Evolutionary conservation across 805 yeast genomes (phyloP), one percentile per base, ranked within the genome.

Genomic region (Schwanniomyces sp.): DNA sequence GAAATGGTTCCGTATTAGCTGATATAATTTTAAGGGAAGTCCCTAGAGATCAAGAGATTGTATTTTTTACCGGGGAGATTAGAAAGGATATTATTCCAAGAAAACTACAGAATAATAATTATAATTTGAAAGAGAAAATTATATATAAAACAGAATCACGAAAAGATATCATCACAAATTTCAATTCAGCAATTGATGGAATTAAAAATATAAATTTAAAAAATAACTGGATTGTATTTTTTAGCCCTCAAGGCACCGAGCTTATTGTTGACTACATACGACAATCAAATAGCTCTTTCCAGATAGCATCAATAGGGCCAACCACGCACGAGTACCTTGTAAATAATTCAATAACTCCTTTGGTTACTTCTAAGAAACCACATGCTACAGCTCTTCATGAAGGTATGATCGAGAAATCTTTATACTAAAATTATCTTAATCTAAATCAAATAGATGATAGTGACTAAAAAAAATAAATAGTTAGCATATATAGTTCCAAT

Each of bases 181-280:
- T 77, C 44, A 40, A 50, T 32, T 8, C 34, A 26, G 18, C 34
- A 26, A 44, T 34, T 11, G 39, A 44, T 5, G 3, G 44, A 34
- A 48, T 38, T 16, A 21, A 39, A 34, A 12, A 40, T 49, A 37
- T 45, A 8, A 47, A 53, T 12, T 40, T 47, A 8, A 38, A 40
- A 10, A 45, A 51, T 17, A 71, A 70, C 46, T 90, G 97, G 96
- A 69, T 91, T 5, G 86, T 91, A 0, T 86, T 92, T 50, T 92
- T 91, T 66, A 88, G 97, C 52, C 96, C 97, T 0, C 95, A 94
- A 56, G 96, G 96, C 0, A 85, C 96, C 0, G 79, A 77, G 26
- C 72, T 65, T 0, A 84, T 91, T 10, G 79, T 88, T 4, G 65
- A 76, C 8, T 74, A 75, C 50, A 44, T 71, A 27, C 42, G 42